phyloP scores from a whole-genome alignment of 495 filamentous ascomycete genomes.

The Penicillium bialowiezense region DNA sequence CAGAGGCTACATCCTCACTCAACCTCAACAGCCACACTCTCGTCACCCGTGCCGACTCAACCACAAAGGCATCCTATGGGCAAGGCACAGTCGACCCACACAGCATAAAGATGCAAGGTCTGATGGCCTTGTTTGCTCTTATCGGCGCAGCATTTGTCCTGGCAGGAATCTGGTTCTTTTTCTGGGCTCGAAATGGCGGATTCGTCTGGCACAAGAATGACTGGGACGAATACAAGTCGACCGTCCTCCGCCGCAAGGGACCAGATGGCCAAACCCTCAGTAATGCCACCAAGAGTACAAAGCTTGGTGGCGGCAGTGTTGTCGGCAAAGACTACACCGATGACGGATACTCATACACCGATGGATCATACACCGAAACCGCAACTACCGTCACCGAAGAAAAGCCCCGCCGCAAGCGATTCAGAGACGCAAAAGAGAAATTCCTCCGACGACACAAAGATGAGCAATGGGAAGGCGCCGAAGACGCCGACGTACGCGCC shows the following conservation, averaged over 20 bases:
- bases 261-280: conserved; percentile 80
- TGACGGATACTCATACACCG: conserved; percentile 50
- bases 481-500: conserved; percentile 69
- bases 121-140: conserved; percentile 82
- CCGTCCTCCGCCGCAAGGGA: conserved; percentile 87
- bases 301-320: conserved; percentile 75
- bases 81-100: conserved; percentile 58
- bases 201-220: conserved; percentile 81
- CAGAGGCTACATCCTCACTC: conserved; percentile 4
- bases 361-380: conserved; percentile 35
- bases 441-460: conserved; percentile 39
- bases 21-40: conserved; percentile 17
- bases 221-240: conserved; percentile 98
- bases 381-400: conserved; percentile 42
- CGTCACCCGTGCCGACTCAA: conserved; percentile 20
- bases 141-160: conserved; percentile 77
- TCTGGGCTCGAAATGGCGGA: conserved; percentile 94
- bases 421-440: conserved; percentile 40
- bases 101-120: conserved; percentile 78
- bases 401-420: conserved; percentile 33
- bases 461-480: conserved; percentile 53
- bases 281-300: conserved; percentile 76
- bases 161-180: conserved; percentile 91
- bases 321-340: conserved; percentile 63
- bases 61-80: conserved; percentile 28